Conservation (phyloP, 768 basidiomycete species). For the Suillus sp. region DNA sequence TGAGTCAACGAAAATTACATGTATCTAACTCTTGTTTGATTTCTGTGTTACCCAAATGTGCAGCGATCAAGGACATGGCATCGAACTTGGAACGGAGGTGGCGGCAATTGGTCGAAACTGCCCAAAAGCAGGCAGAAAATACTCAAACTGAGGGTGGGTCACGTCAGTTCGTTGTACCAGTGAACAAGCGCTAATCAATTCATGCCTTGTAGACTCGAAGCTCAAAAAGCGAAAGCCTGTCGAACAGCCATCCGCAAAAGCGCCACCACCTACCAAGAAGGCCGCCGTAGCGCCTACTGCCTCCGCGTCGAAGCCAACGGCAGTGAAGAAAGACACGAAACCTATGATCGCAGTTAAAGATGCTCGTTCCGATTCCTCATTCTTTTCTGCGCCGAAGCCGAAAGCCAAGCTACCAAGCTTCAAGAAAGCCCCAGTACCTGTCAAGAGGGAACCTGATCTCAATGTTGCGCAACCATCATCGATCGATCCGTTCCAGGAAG, state of each 20-base stretch:
- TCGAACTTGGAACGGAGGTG: slow-evolving; percentile 84
- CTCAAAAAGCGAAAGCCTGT: slow-evolving; percentile 74
- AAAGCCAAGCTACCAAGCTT: slow-evolving; percentile 85
- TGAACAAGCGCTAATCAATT: slow-evolving; percentile 26
- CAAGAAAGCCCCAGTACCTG: slow-evolving; percentile 66
- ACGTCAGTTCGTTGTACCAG: slow-evolving; percentile 46
- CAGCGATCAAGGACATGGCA: slow-evolving; percentile 94
- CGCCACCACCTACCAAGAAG: slow-evolving; percentile 66
- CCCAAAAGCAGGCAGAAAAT: slow-evolving; percentile 44
- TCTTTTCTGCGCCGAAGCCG: slow-evolving; percentile 85
- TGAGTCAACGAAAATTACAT: slow-evolving; percentile 37
- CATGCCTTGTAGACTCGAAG: slow-evolving; percentile 47
- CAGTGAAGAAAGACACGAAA: slow-evolving; percentile 62
- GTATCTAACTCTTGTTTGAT: slow-evolving; percentile 67
- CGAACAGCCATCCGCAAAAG: slow-evolving; percentile 50
- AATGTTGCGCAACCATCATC: slow-evolving; percentile 78
- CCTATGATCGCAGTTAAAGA: slow-evolving; percentile 55
- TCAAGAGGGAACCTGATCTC: slow-evolving; percentile 52
- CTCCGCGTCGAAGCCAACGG: slow-evolving; percentile 30
- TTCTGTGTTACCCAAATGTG: slow-evolving; percentile 42
- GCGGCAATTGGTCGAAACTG: slow-evolving; percentile 63
- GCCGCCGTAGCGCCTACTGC: slow-evolving; percentile 43
- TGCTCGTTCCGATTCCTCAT: slow-evolving; percentile 83
- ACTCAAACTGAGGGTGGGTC: slow-evolving; percentile 72
- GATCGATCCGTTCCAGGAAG: slow-evolving; percentile 81